Base-by-base conservation (phyloP, 495 filamentous ascomycete genomes). In the Trichoderma gamsii region DNA sequence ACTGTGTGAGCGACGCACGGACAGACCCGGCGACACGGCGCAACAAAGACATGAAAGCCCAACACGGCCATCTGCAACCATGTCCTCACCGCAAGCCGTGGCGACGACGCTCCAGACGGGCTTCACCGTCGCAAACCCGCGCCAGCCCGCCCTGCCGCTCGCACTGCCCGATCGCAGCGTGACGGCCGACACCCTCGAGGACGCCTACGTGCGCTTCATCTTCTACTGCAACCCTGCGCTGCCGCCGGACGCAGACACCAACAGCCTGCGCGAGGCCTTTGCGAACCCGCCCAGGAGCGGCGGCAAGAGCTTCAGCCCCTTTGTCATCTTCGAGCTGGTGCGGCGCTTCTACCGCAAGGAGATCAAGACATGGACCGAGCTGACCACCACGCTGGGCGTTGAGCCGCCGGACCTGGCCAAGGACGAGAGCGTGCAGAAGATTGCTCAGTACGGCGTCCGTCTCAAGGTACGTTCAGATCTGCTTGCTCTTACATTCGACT, bases 371-470 rank as follows among this genome's bases (percentile, higher is more conserved):
- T 99, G 95, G 95, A 91, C 92, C 38, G 89, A 96, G 75, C 75
- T 99, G 68, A 95, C 93, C 6, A 86, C 93, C 64, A 90, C 92
- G 71, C 79, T 99, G 49, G 95, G 95, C 3, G 95, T 97, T 2
- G 93, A 97, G 71, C 90, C 89, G 35, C 96, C 95, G 16, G 89
- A 88, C 69, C 77, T 87, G 68, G 88, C 90, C 65, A 93, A 95
- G 78, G 92, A 92, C 23, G 92, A 97, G 77, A 97, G 92, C 75
- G 88, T 92, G 2, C 95, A 99, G 76, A 99, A 97, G 76, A 92
- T 99, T 46, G 94, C 97, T 76, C 95, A 99, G 74, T 99, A 99
- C 79, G 92, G 92, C 64, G 95, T 97, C 43, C 83, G 95, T 65
- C 80, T 98, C 56, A 98, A 97, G 86, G 92, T 93, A 80, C 69